These are phyloP conservation scores for Monosporozyma yasuniensis DNA, from an alignment of 805 yeast species.

Conservation along the genomic window DNA sequence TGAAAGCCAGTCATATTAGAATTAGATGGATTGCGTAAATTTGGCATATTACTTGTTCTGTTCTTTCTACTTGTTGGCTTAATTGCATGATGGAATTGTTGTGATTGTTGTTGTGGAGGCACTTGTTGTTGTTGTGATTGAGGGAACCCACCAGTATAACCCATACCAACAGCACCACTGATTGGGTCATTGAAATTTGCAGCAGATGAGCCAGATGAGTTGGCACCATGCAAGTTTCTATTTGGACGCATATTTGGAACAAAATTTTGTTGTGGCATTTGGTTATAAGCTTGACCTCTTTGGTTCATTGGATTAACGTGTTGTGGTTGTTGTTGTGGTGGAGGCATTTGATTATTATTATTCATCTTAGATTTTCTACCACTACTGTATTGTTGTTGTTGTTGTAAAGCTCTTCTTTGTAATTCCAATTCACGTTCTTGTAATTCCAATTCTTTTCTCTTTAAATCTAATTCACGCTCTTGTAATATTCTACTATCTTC, in stretches of 20 bases:
- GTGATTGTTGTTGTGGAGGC: constrained; percentile 1
- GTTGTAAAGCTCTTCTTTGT: constrained; percentile 23
- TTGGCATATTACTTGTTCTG: constrained; percentile 28
- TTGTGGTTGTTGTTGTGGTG: constrained; percentile 1
- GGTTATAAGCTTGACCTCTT: constrained; percentile 16
- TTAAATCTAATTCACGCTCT: constrained; percentile 27
- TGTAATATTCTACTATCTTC: constrained; percentile 14
- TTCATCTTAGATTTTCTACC: constrained; percentile 5
- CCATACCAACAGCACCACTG: constrained; percentile 1
- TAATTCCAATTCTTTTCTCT: constrained; percentile 27
- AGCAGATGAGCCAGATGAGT: constrained; percentile 11
- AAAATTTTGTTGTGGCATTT: constrained; percentile 13
- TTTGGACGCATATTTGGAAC: constrained; percentile 15
- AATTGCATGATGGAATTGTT: constrained; percentile 16
- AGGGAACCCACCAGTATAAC: constrained; percentile 1
- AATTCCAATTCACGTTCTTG: constrained; percentile 29
- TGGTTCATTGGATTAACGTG: constrained; percentile 4
- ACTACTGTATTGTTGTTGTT: constrained; percentile 3
- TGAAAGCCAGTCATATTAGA: constrained; percentile 4
- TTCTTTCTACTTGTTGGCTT: constrained; percentile 32
- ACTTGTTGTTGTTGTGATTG: neutral
- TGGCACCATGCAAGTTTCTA: constrained; percentile 26
- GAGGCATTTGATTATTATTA: neutral
- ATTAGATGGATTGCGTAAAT: constrained; percentile 27
- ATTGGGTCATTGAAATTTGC: constrained; percentile 19